Evolutionary conservation across 2,329 filamentous ascomycete species (phyloP).

Genomic region (Thelonectria rubi): DNA sequence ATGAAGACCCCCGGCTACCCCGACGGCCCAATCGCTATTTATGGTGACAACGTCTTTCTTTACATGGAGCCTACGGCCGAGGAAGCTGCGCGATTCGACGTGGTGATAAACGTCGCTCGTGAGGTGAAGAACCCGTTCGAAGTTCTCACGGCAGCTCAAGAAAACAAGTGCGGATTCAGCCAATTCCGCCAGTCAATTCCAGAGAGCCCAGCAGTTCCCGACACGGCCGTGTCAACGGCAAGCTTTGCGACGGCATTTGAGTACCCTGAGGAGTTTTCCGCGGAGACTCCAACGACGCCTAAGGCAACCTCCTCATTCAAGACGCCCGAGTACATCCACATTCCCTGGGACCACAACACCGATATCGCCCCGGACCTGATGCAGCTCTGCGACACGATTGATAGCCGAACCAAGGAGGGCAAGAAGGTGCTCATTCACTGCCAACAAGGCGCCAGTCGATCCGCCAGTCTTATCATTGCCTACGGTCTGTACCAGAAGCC

Average conservation of each 20-base stretch:
- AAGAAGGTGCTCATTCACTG: constrained; percentile 86
- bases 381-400: constrained; percentile 78
- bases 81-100: constrained; percentile 80
- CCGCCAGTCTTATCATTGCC: constrained; percentile 85
- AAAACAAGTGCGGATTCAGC: constrained; percentile 43
- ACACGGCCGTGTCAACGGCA: constrained; percentile 65
- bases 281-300: constrained; percentile 63
- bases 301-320: constrained; percentile 58
- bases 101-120: constrained; percentile 84
- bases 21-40: constrained; percentile 83
- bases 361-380: constrained; percentile 83
- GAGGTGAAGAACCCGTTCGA: constrained; percentile 82
- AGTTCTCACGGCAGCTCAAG: constrained; percentile 40
- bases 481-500: constrained; percentile 85
- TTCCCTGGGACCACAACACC: constrained; percentile 89
- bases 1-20: constrained; percentile 86
- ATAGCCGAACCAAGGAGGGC: constrained; percentile 73
- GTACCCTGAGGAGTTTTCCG: constrained; percentile 54
- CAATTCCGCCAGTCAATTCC: constrained; percentile 43
- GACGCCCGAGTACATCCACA: constrained; percentile 84
- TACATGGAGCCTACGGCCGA: constrained; percentile 83
- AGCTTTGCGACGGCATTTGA: constrained; percentile 71
- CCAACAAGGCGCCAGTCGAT: constrained; percentile 86
- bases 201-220: constrained; percentile 54
- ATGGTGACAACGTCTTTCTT: constrained; percentile 78